Conservation (phyloP, 1,284 basidiomycete species). For the Microbotryum intermedium region DNA sequence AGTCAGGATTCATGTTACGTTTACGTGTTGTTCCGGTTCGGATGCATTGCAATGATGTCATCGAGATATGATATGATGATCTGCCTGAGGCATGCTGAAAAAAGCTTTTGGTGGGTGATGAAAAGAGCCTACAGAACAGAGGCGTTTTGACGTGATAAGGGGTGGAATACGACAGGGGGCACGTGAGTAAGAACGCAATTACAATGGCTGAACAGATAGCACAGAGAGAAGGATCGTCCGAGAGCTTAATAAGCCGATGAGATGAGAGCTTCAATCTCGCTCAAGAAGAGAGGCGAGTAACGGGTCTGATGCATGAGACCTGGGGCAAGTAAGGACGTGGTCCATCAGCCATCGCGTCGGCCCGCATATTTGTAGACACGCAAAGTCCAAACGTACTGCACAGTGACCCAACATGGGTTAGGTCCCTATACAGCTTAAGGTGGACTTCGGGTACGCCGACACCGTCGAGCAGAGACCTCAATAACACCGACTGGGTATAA, state of each 20-base stretch:
- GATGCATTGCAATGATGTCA: too few species aligned
- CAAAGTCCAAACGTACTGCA: conserved; percentile 6
- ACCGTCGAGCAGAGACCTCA: conserved; percentile 37
- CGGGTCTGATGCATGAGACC: conserved; percentile 19
- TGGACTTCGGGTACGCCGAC: conserved; percentile 36
- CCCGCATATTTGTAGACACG: background rate
- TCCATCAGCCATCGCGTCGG: background rate
- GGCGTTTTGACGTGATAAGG: too few species aligned
- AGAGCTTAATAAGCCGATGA: background rate
- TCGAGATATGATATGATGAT: too few species aligned
- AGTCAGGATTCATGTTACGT: too few species aligned
- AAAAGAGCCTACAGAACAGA: too few species aligned
- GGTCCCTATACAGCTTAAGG: conserved; percentile 36
- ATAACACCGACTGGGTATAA: conserved; percentile 37
- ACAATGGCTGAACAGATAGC: too few species aligned
- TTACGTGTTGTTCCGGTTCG: too few species aligned
- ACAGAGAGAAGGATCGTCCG: too few species aligned
- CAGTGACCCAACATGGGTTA: conserved; percentile 10
- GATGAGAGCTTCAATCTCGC: conserved; percentile 14
- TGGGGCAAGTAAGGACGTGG: background rate
- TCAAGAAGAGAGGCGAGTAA: conserved; percentile 13
- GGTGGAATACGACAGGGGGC: too few species aligned
- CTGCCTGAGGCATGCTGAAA: too few species aligned
- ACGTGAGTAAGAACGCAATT: too few species aligned
- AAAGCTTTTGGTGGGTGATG: too few species aligned